Evolutionary conservation across 116 monocot genomes (phyloP).

Genomic region (Posidonia oceanica): DNA sequence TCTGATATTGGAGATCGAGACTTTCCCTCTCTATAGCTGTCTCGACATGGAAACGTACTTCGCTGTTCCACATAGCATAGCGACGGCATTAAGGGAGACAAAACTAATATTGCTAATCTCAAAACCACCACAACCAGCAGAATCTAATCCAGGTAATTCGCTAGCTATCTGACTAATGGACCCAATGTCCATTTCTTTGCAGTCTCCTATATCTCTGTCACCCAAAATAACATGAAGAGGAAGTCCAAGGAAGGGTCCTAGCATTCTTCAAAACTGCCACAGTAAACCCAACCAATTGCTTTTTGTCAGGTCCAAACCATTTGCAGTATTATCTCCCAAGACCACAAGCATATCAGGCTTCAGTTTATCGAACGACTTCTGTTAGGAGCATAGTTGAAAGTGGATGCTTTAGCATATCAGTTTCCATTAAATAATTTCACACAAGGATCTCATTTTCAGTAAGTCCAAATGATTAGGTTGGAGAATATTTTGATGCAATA

Average conservation of each 20-base stretch:
- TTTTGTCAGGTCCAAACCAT: constrained; percentile 15
- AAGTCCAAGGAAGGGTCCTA: constrained; percentile 29
- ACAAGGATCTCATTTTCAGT: neutral
- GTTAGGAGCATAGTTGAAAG: constrained; percentile 5
- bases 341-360: constrained; percentile 62
- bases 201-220: constrained; percentile 56
- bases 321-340: constrained; percentile 51
- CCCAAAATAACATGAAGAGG: constrained; percentile 49
- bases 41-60: constrained; percentile 45
- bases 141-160: constrained; percentile 44
- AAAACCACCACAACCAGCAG: constrained; percentile 38
- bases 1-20: constrained; percentile 17
- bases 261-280: constrained; percentile 36
- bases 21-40: constrained; percentile 49
- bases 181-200: constrained; percentile 24
- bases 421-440: neutral
- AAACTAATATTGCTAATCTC: constrained; percentile 53
- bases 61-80: constrained; percentile 45
- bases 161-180: constrained; percentile 26
- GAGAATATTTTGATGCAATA: neutral
- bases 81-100: constrained; percentile 40
- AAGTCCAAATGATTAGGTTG: neutral
- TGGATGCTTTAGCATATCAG: neutral
- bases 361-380: constrained; percentile 52
- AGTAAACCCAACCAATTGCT: constrained; percentile 33